Evolutionary conservation across 2,329 filamentous ascomycete species (phyloP).

Genomic region (Scorias spongiosa): DNA sequence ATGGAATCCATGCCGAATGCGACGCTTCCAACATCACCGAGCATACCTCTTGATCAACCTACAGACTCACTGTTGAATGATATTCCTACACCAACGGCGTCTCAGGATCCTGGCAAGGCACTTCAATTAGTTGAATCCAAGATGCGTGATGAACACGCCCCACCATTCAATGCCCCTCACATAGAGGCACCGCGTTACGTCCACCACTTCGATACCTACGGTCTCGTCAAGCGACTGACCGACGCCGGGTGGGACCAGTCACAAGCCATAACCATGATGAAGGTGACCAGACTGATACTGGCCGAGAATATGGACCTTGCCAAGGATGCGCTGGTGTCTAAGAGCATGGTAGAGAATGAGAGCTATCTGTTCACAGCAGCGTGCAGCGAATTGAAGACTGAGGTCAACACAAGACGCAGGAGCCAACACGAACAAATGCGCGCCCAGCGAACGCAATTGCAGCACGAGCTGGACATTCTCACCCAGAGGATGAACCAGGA

Average conservation of each 20-base stretch:
- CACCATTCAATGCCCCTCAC: slow-evolving; percentile 38
- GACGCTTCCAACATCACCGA: slow-evolving; percentile 4
- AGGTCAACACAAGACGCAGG: slow-evolving; percentile 64
- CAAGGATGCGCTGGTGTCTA: slow-evolving; percentile 65
- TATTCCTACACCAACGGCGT: slow-evolving; percentile 11
- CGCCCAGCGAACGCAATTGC: slow-evolving; percentile 67
- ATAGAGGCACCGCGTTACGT: slow-evolving; percentile 64
- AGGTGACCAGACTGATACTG: slow-evolving; percentile 66
- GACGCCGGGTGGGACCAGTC: slow-evolving; percentile 53
- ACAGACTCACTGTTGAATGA: slow-evolving; percentile 15
- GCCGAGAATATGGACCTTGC: slow-evolving; percentile 69
- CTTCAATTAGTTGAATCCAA: slow-evolving; percentile 12
- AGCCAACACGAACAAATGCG: slow-evolving; percentile 67
- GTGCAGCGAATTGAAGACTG: slow-evolving; percentile 78
- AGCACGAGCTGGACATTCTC: slow-evolving; percentile 91
- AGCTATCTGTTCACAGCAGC: slow-evolving; percentile 88
- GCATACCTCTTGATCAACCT: slow-evolving; percentile 9
- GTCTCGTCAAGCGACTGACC: slow-evolving; percentile 66
- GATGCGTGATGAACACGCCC: slow-evolving; percentile 28
- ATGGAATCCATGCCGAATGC: slow-evolving; percentile 3
- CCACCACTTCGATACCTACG: slow-evolving; percentile 94
- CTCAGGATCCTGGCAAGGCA: neutral
- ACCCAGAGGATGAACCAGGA: slow-evolving; percentile 77
- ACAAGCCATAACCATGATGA: slow-evolving; percentile 81
- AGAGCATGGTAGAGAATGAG: slow-evolving; percentile 86